Percentiles rank a stretch among this genome's conserved stretches.
phyloP scores from a whole-genome alignment of 2,329 filamentous ascomycete genomes.

The Sodiomyces alkalinus region DNA sequence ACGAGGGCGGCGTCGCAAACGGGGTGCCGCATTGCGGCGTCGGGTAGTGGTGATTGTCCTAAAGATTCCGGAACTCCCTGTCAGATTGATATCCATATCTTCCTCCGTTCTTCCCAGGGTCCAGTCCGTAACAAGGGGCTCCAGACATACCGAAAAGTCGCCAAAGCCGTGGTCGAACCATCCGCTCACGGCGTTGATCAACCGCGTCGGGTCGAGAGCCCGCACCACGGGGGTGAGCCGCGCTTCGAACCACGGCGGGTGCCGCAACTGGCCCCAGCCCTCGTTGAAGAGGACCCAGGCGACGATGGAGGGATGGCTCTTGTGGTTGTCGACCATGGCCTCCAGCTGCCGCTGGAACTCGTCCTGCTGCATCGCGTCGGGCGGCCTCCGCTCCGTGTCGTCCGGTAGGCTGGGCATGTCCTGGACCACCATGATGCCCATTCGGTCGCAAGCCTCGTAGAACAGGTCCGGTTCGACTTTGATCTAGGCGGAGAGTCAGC shows the following conservation, averaged over 20 bases:
- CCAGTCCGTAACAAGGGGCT: not conserved
- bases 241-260: slow-evolving; percentile 37
- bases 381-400: slow-evolving; percentile 13
- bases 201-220: slow-evolving; percentile 44
- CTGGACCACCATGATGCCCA: slow-evolving; percentile 53
- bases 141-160: slow-evolving; percentile 32
- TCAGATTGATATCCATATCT: too few species aligned
- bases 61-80: not conserved
- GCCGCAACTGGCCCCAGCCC: slow-evolving; percentile 48
- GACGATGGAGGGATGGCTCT: slow-evolving; percentile 48
- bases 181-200: slow-evolving; percentile 47
- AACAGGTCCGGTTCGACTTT: slow-evolving; percentile 54
- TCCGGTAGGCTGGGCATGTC: slow-evolving; percentile 51
- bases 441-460: slow-evolving; percentile 50
- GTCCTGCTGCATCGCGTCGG: slow-evolving; percentile 34
- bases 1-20: slow-evolving; percentile 43
- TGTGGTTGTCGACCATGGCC: slow-evolving; percentile 45
- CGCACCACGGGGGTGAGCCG: slow-evolving; percentile 38
- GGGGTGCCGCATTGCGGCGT: slow-evolving; percentile 57
- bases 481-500: slow-evolving; percentile 33
- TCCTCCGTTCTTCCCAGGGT: slow-evolving; percentile 4
- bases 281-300: slow-evolving; percentile 62
- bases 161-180: slow-evolving; percentile 56
- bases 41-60: slow-evolving; percentile 59
- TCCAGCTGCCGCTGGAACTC: slow-evolving; percentile 52